phyloP scores from a whole-genome alignment of 495 filamentous ascomycete species.

The Penicillium steckii region DNA sequence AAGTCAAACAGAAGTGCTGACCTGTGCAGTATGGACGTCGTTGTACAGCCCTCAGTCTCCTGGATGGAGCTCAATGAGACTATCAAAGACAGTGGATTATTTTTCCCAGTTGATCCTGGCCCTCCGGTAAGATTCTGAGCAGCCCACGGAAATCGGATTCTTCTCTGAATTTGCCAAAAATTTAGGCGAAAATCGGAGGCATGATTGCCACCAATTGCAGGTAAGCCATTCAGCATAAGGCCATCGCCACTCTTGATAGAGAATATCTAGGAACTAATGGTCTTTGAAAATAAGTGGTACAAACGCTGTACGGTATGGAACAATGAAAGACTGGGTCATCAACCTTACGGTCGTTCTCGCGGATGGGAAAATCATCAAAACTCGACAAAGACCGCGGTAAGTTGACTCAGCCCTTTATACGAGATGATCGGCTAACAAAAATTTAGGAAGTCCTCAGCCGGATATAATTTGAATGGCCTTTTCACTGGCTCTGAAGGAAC shows the following conservation, averaged over 20 bases:
- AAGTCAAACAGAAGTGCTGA: neutral
- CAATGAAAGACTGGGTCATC: conserved; percentile 96
- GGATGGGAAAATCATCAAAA: conserved; percentile 90
- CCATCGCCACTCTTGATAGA: too few species aligned
- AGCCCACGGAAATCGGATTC: neutral
- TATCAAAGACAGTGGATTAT: conserved; percentile 72
- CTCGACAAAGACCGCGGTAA: conserved; percentile 43
- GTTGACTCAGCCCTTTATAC: neutral
- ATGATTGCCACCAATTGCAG: conserved; percentile 92
- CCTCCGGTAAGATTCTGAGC: conserved; percentile 32
- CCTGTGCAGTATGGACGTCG: conserved; percentile 65
- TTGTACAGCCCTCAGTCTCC: conserved; percentile 86
- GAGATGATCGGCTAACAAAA: neutral
- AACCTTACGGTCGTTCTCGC: conserved; percentile 88
- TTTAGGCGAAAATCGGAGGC: conserved; percentile 73
- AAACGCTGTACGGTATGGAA: conserved; percentile 90
- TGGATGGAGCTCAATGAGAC: conserved; percentile 88
- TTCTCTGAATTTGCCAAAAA: neutral
- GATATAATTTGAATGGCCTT: conserved; percentile 81
- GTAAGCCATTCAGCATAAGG: too few species aligned
- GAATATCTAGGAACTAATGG: too few species aligned
- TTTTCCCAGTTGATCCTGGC: conserved; percentile 88
- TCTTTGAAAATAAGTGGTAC: too few species aligned
- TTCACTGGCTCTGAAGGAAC: conserved; percentile 92
- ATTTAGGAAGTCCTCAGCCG: conserved; percentile 70